Base-by-base conservation (phyloP, 768 basidiomycete species). In the Favolaschia claudopus region DNA sequence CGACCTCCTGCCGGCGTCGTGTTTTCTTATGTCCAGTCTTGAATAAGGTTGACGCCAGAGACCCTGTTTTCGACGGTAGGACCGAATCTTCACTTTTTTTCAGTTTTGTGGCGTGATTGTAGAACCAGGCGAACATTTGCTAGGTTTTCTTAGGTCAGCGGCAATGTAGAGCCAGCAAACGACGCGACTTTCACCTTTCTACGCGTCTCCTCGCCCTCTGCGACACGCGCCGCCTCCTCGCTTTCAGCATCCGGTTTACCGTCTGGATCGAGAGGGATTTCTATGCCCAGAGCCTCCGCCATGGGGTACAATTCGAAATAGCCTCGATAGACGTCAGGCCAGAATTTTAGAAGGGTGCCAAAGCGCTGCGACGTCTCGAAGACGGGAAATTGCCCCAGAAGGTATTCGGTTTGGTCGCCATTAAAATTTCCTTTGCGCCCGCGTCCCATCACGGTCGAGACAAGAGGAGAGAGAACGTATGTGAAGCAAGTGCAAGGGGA, bases 61-160 rank as follows among this genome's bases (percentile, higher is more conserved):
- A 22, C 7, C 53, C 54, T 2, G 43, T 24, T 7, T 37, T 31
- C 9, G 2, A 36, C 12, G 10, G 10, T 10, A 36, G 3, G 2
- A 24, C 36, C 17, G 4, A 20, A 19, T n/a, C 34, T 10, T 14
- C 8, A 6, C 5, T 7, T 10, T 37, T 36, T 28, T 47, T 37
- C 14, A 29, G 2, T 22, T 55, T 48, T 24, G 34, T 33, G 17
- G 12, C 22, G 10, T 31, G 12, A 22, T 56, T 56, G 39, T 48
- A 47, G 55, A 48, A 56, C 55, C 55, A 56, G 5, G 20, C 13
- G 20, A n/a, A 22, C 3, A 55, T 5, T 47, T 55, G 43, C 54
- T 47, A 17, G 24, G 25, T 4, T 8, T 38, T 2, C 8, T 17
- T 19, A 13, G 9, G 33, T 44, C 20, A 43, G 20, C 38, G 5